Evolutionary conservation across 306 rosid genomes (phyloP), one percentile per base, ranked within the genome.

Genomic region (Abrus precatorius): DNA sequence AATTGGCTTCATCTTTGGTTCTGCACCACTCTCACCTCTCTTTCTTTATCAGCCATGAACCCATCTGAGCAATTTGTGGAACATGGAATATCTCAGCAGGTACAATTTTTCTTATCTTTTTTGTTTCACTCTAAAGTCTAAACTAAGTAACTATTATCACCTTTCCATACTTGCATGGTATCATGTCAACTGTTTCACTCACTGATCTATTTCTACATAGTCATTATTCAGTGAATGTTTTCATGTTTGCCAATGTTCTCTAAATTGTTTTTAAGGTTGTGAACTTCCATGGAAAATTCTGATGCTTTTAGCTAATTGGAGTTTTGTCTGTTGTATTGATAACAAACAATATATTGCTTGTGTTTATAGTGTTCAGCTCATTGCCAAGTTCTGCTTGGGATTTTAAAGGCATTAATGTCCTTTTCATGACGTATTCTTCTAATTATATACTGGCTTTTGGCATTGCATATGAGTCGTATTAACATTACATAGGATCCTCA

Each of bases 41-140:
- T 61, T 50, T 79, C n/a, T 65, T 27, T 77, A 38, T 75, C 57
- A 68, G 47, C 86, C 72, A 93, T 91, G 97, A 91, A 87, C 73
- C 92, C 92, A 9, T 84, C 97, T 74, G 80, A 85, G 66, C 92
- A 91, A 68, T 69, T 60, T 83, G 82, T 88, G 49, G 92, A 93
- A 77, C 87, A 83, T 54, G 92, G 90, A 52, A 83, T 81, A 32
- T 88, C 92, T 88, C 88, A 83, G 8, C 85, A 84, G 96, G 97
- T 88, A 76, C 64, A 75, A 66, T 72, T 53, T 54, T 43, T 65
- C 10, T 29, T 45, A 48, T 10, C 45, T 67, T 0, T 5, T 50
- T 53, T 47, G 47, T 49, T 44, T 1, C 55, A 65, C 63, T 55
- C 75, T 10, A 36, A 62, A 69, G 63, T 11, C 59, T 36, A 5